Base-by-base conservation (phyloP, 805 yeast species). In the Tetrapisispora taiwanensis region DNA sequence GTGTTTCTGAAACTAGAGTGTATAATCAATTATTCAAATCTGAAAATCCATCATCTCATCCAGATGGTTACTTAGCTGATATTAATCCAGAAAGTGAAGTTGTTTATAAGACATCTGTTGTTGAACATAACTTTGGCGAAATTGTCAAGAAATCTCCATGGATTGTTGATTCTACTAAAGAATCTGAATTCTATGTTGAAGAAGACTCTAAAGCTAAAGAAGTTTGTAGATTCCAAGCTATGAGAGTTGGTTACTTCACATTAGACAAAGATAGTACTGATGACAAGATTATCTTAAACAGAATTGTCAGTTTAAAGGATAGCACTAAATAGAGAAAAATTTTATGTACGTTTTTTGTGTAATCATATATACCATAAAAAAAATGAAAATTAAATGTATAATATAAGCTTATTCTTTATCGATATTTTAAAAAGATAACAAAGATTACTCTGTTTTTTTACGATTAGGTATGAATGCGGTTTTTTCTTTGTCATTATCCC, bases 201-300 rank as follows among this genome's bases (percentile, higher is more conserved):
- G 97, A 92, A 62, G 73, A 74, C 48, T 66, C 66, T 33, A 73
- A 73, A 30, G 67, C 72, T 50, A 76, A 79, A 38, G 95, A 89
- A 63, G 76, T 89, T n/a, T 87, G 85, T 28, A 78, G 98, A 66
- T 92, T 92, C 87, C 98, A 92, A 71, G 98, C 95, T 27, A 76
- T 92, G 66, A 79, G 98, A 69, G 90, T 86, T 38, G 98, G 98
- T 27, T 92, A 92, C 67, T 92, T 88, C 76, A 81, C 95, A 59
- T 64, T 87, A 62, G 98, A 92, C 63, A 76, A 74, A 53, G 97
- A 90, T 51, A 68, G 85, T 45, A 67, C 72, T 9, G 72, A 68
- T 17, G 81, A 76, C 26, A 72, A 69, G 47, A 67, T 89, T 50
- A 74, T 92, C 30, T 71, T 92, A 61, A 92, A 92, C 69, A 78